Conservation (phyloP, 768 basidiomycete species). For the Boletellus emodensis region DNA sequence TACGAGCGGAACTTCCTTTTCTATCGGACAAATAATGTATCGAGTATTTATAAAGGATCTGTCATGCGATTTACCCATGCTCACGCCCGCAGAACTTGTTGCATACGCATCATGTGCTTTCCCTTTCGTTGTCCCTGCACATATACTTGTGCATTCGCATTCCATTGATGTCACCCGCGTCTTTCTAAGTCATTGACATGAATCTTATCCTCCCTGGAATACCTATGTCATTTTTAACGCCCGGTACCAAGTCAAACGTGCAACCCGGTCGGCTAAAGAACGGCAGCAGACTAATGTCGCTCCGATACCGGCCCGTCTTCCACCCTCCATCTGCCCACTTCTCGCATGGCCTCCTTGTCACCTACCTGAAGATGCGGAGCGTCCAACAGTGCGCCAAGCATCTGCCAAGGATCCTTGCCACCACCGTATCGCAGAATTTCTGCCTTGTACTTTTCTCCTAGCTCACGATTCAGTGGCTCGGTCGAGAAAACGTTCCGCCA, state of each 20-base stretch:
- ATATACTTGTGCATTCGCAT: too few species aligned
- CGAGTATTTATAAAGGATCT: neutral
- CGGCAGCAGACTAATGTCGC: slow-evolving; percentile 42
- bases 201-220: neutral
- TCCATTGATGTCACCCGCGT: too few species aligned
- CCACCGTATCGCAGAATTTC: slow-evolving; percentile 82
- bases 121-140: too few species aligned
- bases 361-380: slow-evolving; percentile 65
- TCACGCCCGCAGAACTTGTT: neutral
- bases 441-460: slow-evolving; percentile 77
- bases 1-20: slow-evolving; percentile 1
- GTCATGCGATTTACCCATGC: too few species aligned
- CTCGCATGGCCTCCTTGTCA: slow-evolving; percentile 78
- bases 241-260: neutral
- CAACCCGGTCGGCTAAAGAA: neutral
- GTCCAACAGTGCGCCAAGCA: slow-evolving; percentile 72
- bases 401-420: slow-evolving; percentile 89
- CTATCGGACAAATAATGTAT: neutral
- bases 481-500: slow-evolving; percentile 72
- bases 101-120: too few species aligned
- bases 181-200: neutral
- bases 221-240: neutral
- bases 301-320: slow-evolving; percentile 66
- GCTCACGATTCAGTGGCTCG: slow-evolving; percentile 64
- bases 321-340: slow-evolving; percentile 86